These are phyloP conservation scores for Halophytophthora batemanensis DNA, from an alignment of 352 stramenopile genomes.

Conservation along the genomic window DNA sequence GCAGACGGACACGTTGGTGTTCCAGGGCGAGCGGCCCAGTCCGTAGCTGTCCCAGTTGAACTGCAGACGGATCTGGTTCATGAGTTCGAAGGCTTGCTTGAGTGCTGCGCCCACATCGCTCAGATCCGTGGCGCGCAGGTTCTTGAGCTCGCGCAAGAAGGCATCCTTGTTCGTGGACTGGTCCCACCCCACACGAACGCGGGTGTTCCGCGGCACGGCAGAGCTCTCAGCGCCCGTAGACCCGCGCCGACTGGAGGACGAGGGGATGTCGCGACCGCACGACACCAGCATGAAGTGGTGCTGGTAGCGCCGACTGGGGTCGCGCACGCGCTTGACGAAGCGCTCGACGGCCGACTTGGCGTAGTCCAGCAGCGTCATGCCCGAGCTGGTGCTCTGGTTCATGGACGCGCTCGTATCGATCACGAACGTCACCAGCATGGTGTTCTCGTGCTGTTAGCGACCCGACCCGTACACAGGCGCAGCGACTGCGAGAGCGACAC, in stretches of 20 bases:
- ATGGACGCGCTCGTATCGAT: slow-evolving; percentile 89
- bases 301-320: slow-evolving; percentile 78
- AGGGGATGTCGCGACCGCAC: slow-evolving; percentile 46
- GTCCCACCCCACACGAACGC: slow-evolving; percentile 83
- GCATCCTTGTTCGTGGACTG: slow-evolving; percentile 83
- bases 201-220: slow-evolving; percentile 42
- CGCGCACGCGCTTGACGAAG: slow-evolving; percentile 85
- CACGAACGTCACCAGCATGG: slow-evolving; percentile 89
- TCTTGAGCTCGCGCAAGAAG: slow-evolving; percentile 83
- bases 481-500: too few relatives aligned
- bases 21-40: slow-evolving; percentile 73
- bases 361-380: slow-evolving; percentile 88
- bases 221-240: slow-evolving; percentile 8
- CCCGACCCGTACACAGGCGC: too few relatives aligned
- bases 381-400: slow-evolving; percentile 86
- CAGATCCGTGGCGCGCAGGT: slow-evolving; percentile 72
- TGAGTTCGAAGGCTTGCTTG: slow-evolving; percentile 82
- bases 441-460: background rate
- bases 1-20: slow-evolving; percentile 81
- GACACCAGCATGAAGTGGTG: slow-evolving; percentile 89
- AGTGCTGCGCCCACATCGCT: slow-evolving; percentile 74
- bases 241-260: slow-evolving; percentile 13
- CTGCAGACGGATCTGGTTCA: slow-evolving; percentile 87
- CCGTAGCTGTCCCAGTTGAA: slow-evolving; percentile 89
- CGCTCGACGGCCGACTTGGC: slow-evolving; percentile 87